Conservation (phyloP, 495 filamentous ascomycete genomes). For the Daldinia concentrica region DNA sequence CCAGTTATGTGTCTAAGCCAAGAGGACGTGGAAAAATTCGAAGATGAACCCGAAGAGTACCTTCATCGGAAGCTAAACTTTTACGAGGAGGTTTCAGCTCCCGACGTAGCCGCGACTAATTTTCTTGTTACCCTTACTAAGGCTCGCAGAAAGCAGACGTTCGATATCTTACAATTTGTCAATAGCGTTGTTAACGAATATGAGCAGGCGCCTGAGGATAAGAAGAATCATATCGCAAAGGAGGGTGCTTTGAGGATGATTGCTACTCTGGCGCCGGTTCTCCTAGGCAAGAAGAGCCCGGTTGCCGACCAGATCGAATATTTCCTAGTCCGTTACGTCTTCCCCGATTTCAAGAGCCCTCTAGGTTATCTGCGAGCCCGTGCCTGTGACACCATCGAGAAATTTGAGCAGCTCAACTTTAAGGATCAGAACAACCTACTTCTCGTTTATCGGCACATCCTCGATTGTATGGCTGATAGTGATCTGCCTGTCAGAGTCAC, state of each 20-base stretch:
- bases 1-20: slow-evolving; percentile 92
- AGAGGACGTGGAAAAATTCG: slow-evolving; percentile 93
- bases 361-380: slow-evolving; percentile 94
- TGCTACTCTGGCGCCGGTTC: slow-evolving; percentile 90
- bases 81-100: slow-evolving; percentile 95
- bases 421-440: slow-evolving; percentile 93
- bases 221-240: slow-evolving; percentile 93
- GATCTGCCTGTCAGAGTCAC: slow-evolving; percentile 93
- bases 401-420: slow-evolving; percentile 96
- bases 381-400: slow-evolving; percentile 96
- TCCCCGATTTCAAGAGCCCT: slow-evolving; percentile 93
- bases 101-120: slow-evolving; percentile 95
- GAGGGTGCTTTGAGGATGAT: slow-evolving; percentile 98
- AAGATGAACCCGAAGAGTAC: slow-evolving; percentile 93
- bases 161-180: slow-evolving; percentile 90
- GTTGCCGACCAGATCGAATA: slow-evolving; percentile 99
- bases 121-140: slow-evolving; percentile 96
- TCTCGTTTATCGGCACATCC: slow-evolving; percentile 93
- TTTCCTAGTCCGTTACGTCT: slow-evolving; percentile 97
- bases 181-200: slow-evolving; percentile 90
- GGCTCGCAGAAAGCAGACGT: slow-evolving; percentile 93
- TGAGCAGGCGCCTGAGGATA: slow-evolving; percentile 80
- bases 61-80: slow-evolving; percentile 96
- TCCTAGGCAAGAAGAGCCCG: slow-evolving; percentile 96
- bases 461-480: slow-evolving; percentile 94